Evolutionary conservation across 2,329 filamentous ascomycete species (phyloP).

Genomic region (Xylariaceae sp.): DNA sequence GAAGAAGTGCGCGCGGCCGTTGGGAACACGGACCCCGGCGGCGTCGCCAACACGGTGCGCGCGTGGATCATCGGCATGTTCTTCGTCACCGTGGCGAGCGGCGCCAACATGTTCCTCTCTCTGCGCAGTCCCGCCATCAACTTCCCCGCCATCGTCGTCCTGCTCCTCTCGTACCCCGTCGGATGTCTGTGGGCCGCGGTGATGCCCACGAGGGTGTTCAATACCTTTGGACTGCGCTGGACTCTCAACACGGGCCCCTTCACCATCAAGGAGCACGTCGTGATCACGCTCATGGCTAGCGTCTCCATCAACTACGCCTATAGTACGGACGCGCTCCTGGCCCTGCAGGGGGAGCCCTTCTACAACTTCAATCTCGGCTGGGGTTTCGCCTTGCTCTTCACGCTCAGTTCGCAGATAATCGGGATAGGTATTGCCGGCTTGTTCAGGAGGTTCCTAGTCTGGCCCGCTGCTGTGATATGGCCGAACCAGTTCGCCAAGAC

Average conservation of each 20-base stretch:
- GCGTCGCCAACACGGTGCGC: constrained; percentile 38
- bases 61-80: constrained; percentile 41
- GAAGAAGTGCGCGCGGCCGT: constrained; percentile 39
- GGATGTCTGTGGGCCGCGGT: constrained; percentile 39
- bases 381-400: constrained; percentile 44
- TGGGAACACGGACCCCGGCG: constrained; percentile 38
- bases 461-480: constrained; percentile 45
- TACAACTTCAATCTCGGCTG: constrained; percentile 40
- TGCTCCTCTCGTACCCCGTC: constrained; percentile 39
- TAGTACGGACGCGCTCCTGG: constrained; percentile 36
- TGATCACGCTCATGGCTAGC: constrained; percentile 41
- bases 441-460: constrained; percentile 42
- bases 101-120: constrained; percentile 34
- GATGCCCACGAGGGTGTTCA: constrained; percentile 37
- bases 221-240: constrained; percentile 37
- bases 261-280: constrained; percentile 41
- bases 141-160: constrained; percentile 35
- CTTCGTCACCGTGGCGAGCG: constrained; percentile 38
- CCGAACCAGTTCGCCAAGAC: constrained; percentile 43
- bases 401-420: constrained; percentile 46
- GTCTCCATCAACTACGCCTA: constrained; percentile 35
- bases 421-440: constrained; percentile 49
- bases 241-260: constrained; percentile 41
- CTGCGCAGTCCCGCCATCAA: constrained; percentile 33
- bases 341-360: constrained; percentile 37